Percentiles rank a stretch among this genome's conserved stretches.
These are phyloP conservation scores for Kalanchoe fedtschenkoi DNA, from an alignment of 164 flowering plant genomes.

Conservation along the genomic window DNA sequence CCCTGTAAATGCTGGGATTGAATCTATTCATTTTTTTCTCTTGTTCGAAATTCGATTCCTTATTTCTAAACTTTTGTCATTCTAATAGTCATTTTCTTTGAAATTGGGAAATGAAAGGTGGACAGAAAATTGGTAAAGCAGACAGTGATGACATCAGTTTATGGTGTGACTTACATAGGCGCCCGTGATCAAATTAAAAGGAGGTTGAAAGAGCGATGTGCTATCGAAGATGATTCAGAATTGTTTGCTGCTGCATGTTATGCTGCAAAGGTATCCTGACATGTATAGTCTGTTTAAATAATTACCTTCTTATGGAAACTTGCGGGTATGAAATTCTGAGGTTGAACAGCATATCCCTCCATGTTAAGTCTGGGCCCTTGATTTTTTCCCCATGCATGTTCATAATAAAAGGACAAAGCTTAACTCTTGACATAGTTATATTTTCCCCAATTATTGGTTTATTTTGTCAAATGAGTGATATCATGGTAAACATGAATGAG, in stretches of 20 bases:
- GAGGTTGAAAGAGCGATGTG: constrained; percentile 66
- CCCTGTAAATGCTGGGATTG: too few species aligned
- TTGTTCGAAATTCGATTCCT: background rate
- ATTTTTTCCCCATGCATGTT: too few species aligned
- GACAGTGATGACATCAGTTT: constrained; percentile 98
- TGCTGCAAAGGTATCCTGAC: constrained; percentile 69
- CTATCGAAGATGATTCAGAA: constrained; percentile 44
- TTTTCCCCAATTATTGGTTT: too few species aligned
- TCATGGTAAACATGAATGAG: too few species aligned
- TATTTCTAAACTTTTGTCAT: background rate
- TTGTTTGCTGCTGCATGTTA: constrained; percentile 71
- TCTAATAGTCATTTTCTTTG: background rate
- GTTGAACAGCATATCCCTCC: too few species aligned
- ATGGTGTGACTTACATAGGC: constrained; percentile 94
- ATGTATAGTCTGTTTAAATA: too few species aligned
- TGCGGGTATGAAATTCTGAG: too few species aligned
- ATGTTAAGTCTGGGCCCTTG: too few species aligned
- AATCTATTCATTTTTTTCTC: background rate
- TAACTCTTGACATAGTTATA: too few species aligned
- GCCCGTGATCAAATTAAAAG: constrained; percentile 89
- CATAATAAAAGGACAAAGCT: background rate
- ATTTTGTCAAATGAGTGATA: too few species aligned
- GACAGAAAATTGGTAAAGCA: constrained; percentile 95
- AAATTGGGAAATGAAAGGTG: constrained; percentile 29
- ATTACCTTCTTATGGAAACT: too few species aligned